A percentile compares a stretch with the other conserved stretches of the same genome.
phyloP scores from a whole-genome alignment of 2,329 filamentous ascomycete genomes.

The Capronia epimyces region DNA sequence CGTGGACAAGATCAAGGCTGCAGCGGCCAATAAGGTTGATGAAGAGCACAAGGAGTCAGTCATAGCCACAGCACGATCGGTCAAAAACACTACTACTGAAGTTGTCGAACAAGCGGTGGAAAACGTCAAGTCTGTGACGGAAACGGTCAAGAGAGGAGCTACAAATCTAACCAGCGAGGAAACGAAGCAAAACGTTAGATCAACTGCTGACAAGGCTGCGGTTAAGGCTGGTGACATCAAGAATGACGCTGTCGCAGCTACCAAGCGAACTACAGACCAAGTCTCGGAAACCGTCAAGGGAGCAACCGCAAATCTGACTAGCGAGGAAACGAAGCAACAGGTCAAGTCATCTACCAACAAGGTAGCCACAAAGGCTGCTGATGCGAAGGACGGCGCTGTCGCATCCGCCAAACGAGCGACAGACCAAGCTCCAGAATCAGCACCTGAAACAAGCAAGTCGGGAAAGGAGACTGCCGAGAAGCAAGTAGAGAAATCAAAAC shows the following conservation, averaged over 20 bases:
- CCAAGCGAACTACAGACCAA: conserved; percentile 2
- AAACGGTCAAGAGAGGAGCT: conserved; percentile 8
- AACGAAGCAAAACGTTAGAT: conserved; percentile 2
- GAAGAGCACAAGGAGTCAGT: conserved; percentile 3
- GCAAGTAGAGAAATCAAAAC: conserved; percentile 3
- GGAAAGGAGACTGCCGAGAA: conserved; percentile 2
- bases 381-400: conserved; percentile 2
- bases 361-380: conserved; percentile 6
- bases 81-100: conserved; percentile 12
- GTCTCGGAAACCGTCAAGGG: conserved; percentile 9
- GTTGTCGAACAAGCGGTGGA: conserved; percentile 7
- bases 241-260: background rate
- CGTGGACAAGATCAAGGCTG: conserved; percentile 10
- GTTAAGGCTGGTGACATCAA: background rate
- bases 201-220: background rate
- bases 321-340: background rate
- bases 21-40: background rate
- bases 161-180: background rate
- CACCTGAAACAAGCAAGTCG: conserved; percentile 4
- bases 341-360: conserved; percentile 2
- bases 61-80: conserved; percentile 4
- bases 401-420: background rate
- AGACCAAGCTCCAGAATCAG: conserved; percentile 1
- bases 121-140: conserved; percentile 11
- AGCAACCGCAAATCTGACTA: background rate